Evolutionary conservation across 1,284 basidiomycete species (phyloP), one percentile per base, ranked within the genome.

Genomic region (Erythrobasidium hasegawianum): DNA sequence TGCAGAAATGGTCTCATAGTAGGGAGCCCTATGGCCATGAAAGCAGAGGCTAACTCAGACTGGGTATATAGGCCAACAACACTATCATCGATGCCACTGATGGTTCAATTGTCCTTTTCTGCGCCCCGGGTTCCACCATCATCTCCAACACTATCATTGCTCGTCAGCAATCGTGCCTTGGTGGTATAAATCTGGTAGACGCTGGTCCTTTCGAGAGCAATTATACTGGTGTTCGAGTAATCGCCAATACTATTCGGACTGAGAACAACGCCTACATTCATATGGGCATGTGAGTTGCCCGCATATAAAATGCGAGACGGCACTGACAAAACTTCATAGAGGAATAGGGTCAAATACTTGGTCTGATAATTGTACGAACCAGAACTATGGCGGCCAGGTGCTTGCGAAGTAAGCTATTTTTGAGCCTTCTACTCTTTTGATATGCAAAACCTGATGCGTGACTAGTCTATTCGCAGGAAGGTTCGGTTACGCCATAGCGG

Each of bases 171-270:
- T n/a, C 68, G 73, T 56, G 40, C 72, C 0, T 68, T 75, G 74
- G 74, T 13, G 73, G 70, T 3, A 73, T 74, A 64, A 74, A 74
- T 65, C 68, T 73, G 71, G 73, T 75, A 49, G 73, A 75, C 59
- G 61, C 69, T 41, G 72, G 71, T 18, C 72, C 71, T 0, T 75
- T 73, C 53, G 69, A 73, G 14, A 68, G 65, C 18, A 65, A 75
- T 62, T 75, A 68, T 50, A 59, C 59, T 9, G 61, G 67, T 11
- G 73, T 72, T 8, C 54, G 68, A 10, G 73, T 75, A 8, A 68
- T 73, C 61, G 69, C 62, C 16, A 75, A 75, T 69, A 53, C 26
- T 9, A 71, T 75, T 43, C 57, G 61, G 38, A 59, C 57, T 9
- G 73, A 75, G 33, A 72, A 72, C 0, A 24, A 14, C 22, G 72